Conservation (phyloP, 2,329 filamentous ascomycete species). For the Fusarium palustre region DNA sequence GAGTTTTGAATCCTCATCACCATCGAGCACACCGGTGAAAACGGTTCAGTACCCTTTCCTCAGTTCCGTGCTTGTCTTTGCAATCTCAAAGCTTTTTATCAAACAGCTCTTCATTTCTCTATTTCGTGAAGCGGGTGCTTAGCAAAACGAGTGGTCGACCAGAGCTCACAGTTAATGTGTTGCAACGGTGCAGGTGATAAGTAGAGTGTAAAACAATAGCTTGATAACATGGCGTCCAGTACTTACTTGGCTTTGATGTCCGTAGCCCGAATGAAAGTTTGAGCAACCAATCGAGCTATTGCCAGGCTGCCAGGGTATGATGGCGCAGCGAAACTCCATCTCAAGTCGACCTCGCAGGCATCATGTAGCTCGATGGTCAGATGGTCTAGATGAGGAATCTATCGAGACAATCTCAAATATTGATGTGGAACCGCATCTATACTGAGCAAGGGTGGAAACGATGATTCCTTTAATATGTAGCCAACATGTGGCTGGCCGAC, state of each 20-base stretch:
- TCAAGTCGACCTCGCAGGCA: constrained; percentile 17
- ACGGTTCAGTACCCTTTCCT: constrained; percentile 24
- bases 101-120: constrained; percentile 12
- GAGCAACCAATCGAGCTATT: constrained; percentile 39
- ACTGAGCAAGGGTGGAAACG: constrained; percentile 24
- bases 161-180: constrained; percentile 14
- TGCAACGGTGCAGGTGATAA: constrained; percentile 1
- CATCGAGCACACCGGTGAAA: constrained; percentile 17
- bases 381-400: constrained; percentile 17
- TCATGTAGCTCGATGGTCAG: constrained; percentile 10
- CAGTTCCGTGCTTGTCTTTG: constrained; percentile 16
- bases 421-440: constrained; percentile 26
- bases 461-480: constrained; percentile 21
- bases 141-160: constrained; percentile 10
- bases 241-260: constrained; percentile 11
- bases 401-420: constrained; percentile 22
- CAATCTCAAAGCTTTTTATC: neutral
- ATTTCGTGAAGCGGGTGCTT: neutral
- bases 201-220: neutral
- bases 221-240: constrained; percentile 23
- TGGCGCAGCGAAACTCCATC: constrained; percentile 39
- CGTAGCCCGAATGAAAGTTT: constrained; percentile 29
- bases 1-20: constrained; percentile 28
- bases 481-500: constrained; percentile 17
- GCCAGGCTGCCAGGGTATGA: constrained; percentile 26